Conservation (phyloP, 306 rosid genomes). For the Ormosia emarginata region DNA sequence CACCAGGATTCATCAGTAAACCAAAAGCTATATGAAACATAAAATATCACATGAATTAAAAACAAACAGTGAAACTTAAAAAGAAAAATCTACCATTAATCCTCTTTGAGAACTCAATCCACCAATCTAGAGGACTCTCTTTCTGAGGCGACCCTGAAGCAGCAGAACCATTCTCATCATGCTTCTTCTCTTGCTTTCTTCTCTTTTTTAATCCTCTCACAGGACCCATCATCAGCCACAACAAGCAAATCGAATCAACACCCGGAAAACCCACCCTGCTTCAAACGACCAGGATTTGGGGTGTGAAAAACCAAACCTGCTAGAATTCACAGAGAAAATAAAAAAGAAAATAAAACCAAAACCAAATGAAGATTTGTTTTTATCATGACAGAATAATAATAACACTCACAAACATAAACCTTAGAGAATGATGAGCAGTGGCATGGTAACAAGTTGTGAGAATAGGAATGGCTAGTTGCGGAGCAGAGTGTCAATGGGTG, state of each 20-base stretch:
- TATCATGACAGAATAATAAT: conserved; percentile 11
- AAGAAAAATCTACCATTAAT: conserved; percentile 51
- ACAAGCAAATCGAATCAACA: conserved; percentile 46
- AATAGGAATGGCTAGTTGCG: conserved; percentile 20
- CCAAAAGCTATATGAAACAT: conserved; percentile 11
- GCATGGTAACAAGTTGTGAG: conserved; percentile 31
- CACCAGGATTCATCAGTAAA: conserved; percentile 12
- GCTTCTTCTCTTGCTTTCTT: conserved; percentile 66
- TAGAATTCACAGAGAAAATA: conserved; percentile 22
- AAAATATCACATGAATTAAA: conserved; percentile 8
- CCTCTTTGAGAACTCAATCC: conserved; percentile 73
- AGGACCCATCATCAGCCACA: conserved; percentile 72
- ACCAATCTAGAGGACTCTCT: conserved; percentile 79
- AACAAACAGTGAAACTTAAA: conserved; percentile 2
- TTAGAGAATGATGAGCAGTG: conserved; percentile 31
- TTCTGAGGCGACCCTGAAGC: conserved; percentile 73
- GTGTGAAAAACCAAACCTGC: conserved; percentile 1
- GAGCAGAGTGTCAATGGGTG: conserved; percentile 27
- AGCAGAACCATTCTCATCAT: conserved; percentile 62
- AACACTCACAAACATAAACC: conserved; percentile 19
- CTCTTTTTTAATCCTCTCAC: conserved; percentile 70
- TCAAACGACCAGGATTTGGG: conserved; percentile 5
- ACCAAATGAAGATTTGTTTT: conserved; percentile 18
- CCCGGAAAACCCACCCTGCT: not conserved
- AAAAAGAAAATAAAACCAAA: not conserved